Percentiles rank a stretch among this genome's conserved stretches.
phyloP scores from a whole-genome alignment of 2,329 filamentous ascomycete species.

The Epichloe sp. region DNA sequence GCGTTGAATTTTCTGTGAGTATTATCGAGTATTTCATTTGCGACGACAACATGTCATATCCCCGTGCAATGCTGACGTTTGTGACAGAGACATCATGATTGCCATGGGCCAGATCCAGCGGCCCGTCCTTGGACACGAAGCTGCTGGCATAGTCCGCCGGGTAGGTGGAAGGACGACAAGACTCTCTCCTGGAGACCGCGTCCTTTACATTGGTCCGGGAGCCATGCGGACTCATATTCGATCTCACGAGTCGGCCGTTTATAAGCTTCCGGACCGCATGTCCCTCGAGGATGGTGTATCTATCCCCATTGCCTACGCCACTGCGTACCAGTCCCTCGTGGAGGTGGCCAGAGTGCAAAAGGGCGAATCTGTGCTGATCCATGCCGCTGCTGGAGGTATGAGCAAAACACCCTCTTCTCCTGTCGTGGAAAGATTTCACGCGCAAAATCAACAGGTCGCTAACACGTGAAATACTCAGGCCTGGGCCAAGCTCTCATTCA shows the following conservation, averaged over 20 bases:
- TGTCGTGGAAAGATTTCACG: no score
- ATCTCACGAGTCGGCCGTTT: background rate
- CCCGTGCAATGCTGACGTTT: no score
- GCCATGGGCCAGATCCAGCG: background rate
- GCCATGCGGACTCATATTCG: background rate
- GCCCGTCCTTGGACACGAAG: background rate
- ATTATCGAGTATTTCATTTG: no score
- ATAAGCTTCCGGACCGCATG: background rate
- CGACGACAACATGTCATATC: no score
- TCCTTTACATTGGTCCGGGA: background rate
- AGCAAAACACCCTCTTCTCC: no score
- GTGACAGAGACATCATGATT: background rate
- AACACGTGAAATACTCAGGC: no score
- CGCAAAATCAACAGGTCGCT: no score
- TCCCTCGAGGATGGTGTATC: background rate
- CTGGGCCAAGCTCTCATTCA: conserved; percentile 6
- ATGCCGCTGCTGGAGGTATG: conserved; percentile 11
- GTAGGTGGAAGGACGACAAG: background rate
- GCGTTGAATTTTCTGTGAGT: background rate
- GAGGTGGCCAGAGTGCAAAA: conserved; percentile 13
- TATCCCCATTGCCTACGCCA: background rate
- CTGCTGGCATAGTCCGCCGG: background rate
- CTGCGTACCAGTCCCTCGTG: background rate
- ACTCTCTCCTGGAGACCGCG: background rate
- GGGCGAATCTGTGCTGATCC: conserved; percentile 19